Percentiles rank a stretch among this genome's conserved stretches.
These are phyloP conservation scores for Eucalyptus sp. DNA, from an alignment of 345 rosid genomes.

Conservation along the genomic window DNA sequence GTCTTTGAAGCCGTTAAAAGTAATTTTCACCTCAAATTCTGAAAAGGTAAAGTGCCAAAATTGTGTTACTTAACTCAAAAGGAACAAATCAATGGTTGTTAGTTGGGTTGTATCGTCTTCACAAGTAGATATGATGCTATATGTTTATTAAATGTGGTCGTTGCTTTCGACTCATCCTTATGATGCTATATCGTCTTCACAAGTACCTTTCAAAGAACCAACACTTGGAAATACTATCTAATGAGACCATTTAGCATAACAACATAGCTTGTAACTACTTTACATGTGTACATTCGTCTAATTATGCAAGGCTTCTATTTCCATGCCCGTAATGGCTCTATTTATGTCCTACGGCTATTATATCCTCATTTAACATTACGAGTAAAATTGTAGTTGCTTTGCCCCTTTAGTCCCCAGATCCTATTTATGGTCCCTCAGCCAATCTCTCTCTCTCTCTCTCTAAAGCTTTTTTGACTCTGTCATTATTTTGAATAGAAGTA, in stretches of 20 bases:
- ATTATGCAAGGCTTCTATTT: neutral
- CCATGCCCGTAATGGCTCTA: neutral
- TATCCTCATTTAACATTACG: neutral
- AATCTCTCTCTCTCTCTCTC: too few species aligned
- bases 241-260: neutral
- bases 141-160: neutral
- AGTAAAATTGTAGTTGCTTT: neutral
- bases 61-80: neutral
- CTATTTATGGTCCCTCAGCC: neutral
- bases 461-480: too few species aligned
- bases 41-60: slow-evolving; percentile 13
- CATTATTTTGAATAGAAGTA: too few species aligned
- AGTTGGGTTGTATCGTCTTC: neutral
- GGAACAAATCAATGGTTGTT: neutral
- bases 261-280: neutral
- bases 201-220: neutral
- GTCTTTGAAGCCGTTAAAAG: slow-evolving; percentile 46
- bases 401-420: neutral
- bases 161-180: neutral
- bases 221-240: neutral
- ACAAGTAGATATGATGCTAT: neutral
- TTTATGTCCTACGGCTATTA: neutral
- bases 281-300: neutral
- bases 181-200: too few species aligned
- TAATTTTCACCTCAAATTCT: slow-evolving; percentile 24